Base-by-base conservation (phyloP, 441 rosid species). In the Erysimum pusillum region DNA sequence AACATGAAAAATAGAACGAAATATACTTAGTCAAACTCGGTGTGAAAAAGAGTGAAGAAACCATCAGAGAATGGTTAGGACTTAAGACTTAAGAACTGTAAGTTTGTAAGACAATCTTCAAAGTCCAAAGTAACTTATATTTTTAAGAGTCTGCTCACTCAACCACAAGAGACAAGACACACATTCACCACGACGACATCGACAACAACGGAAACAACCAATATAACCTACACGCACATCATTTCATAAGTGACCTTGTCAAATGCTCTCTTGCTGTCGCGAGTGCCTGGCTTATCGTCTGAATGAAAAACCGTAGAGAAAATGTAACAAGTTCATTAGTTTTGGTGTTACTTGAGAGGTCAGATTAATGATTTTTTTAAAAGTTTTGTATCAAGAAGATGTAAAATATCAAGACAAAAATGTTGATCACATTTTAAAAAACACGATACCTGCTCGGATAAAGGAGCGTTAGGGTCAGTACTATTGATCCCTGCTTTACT, bases 181-280 rank as follows among this genome's bases (percentile, higher is more conserved):
- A 22, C 15, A 57, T 44, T 44, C 28, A 64, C 57, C 53, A 34
- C 25, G 2, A 22, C 25, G 25, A 22, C 25, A 2, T 22, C 25
- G 31, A 57, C 10, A 1, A 64, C 28, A 38, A 34, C 25, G 25
- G 25, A 22, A 53, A 44, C 32, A 31, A 31, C 64, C 25, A n/a
- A 34, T 56, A 63, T 7, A 7, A 14, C 46, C n/a, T 20, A 65
- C 48, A 54, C 12, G 4, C 63, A 45, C 28, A 67, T 90, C 85
- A 91, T 59, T 88, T 89, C 53, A 91, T 82, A 63, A 91, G 92
- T 22, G 98, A 91, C 82, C 91, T 89, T 35, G 93, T 79, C 5
- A 91, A 72, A 81, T 91, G 98, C 64, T 91, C 97, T 10, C 96
- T 86, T 5, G 98, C 98, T 1, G 93, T 89, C 9, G 94, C 97